Evolutionary conservation across 2,329 filamentous ascomycete species (phyloP).

Genomic region (Geosmithia morbida): DNA sequence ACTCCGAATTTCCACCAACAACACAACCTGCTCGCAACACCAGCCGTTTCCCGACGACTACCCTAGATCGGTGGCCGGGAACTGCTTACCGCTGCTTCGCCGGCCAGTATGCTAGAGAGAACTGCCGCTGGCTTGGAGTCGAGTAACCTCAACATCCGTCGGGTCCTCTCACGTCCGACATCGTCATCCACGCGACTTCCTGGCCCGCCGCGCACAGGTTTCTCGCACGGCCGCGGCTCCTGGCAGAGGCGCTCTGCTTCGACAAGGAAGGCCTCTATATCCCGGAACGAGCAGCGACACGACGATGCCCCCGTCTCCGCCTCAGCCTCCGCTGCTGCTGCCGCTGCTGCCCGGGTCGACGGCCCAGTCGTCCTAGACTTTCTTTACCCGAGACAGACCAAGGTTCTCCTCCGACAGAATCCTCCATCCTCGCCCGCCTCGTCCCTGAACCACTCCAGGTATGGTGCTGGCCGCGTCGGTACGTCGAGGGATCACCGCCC

Average conservation of each 20-base stretch:
- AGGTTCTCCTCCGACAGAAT: conserved; percentile 1
- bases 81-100: conserved; percentile 2
- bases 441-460: not conserved
- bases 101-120: conserved; percentile 39
- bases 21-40: not conserved
- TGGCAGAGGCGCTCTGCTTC: not conserved
- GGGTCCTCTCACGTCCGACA: conserved; percentile 27
- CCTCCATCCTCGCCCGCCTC: not conserved
- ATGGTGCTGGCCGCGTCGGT: not conserved
- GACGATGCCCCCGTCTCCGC: not conserved
- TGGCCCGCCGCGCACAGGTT: not conserved
- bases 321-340: not conserved
- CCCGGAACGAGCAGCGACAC: not conserved
- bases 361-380: conserved; percentile 33
- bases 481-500: not conserved
- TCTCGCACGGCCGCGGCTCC: not conserved
- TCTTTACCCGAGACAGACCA: conserved; percentile 28
- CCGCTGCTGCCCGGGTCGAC: conserved; percentile 5
- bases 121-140: conserved; percentile 41
- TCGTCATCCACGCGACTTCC: conserved; percentile 6
- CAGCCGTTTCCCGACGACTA: not conserved
- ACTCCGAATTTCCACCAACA: not conserved
- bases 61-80: not conserved
- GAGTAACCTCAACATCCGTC: conserved; percentile 29
- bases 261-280: not conserved